Conservation (phyloP, 2,329 filamentous ascomycete species). For the Meredithiella fracta region DNA sequence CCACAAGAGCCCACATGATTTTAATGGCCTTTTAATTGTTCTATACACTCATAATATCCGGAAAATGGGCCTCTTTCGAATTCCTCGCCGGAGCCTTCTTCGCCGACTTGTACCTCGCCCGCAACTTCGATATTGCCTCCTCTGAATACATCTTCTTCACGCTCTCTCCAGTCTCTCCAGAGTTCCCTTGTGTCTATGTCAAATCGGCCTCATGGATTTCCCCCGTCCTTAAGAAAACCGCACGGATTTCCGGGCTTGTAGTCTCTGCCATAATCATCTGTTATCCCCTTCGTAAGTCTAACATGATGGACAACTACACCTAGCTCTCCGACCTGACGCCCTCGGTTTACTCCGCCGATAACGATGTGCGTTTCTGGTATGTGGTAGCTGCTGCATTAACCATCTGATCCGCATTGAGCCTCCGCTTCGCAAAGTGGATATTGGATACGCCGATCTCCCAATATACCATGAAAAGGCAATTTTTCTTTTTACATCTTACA, state of each 20-base stretch:
- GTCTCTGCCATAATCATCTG: conserved; percentile 18
- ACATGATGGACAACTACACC: conserved; percentile 37
- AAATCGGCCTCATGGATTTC: neutral
- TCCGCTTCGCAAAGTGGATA: conserved; percentile 30
- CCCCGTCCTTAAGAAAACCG: neutral
- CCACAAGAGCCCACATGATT: conserved; percentile 24
- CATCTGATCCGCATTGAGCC: conserved; percentile 33
- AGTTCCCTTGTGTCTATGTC: neutral
- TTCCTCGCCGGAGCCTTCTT: conserved; percentile 38
- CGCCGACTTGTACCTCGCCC: conserved; percentile 37
- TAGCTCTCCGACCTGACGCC: conserved; percentile 33
- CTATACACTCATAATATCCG: conserved; percentile 21
- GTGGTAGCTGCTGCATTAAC: conserved; percentile 35
- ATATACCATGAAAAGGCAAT: conserved; percentile 43
- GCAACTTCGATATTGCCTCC: neutral
- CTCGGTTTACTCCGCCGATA: conserved; percentile 30
- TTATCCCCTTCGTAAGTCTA: conserved; percentile 23
- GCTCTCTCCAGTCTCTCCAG: neutral
- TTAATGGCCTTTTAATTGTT: conserved; percentile 25
- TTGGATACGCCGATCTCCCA: conserved; percentile 35
- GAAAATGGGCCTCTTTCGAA: conserved; percentile 10
- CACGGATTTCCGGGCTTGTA: neutral
- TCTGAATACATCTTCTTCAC: neutral
- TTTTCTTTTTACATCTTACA: conserved; percentile 47
- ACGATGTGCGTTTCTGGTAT: conserved; percentile 36